phyloP scores from a whole-genome alignment of 257 asterid genomes.

The Solanum gracilifrons region DNA sequence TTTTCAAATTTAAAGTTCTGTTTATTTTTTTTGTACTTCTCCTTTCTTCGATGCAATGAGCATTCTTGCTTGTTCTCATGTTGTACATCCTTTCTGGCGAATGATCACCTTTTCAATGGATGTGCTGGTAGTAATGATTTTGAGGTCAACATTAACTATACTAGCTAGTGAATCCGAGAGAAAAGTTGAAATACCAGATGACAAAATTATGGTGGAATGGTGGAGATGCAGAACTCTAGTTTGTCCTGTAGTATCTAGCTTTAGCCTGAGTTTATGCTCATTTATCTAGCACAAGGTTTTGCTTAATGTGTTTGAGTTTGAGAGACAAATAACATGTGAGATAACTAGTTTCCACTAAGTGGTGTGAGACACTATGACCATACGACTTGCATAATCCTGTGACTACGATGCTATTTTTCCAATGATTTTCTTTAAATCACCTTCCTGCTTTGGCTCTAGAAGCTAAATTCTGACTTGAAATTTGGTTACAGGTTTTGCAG shows the following conservation, averaged over 20 bases:
- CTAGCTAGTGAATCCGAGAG: neutral
- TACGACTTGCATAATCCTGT: neutral
- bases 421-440: neutral
- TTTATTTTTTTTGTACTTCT: neutral
- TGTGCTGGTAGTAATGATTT: neutral
- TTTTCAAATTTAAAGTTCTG: neutral
- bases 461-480: neutral
- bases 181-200: neutral
- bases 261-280: neutral
- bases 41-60: neutral
- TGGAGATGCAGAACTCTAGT: neutral
- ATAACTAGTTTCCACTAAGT: neutral
- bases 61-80: neutral
- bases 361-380: neutral
- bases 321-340: neutral
- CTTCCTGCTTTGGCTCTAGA: neutral
- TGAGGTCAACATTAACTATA: neutral
- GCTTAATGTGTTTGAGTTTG: neutral
- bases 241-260: neutral
- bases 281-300: neutral
- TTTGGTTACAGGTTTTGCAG: conserved; percentile 53
- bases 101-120: neutral
- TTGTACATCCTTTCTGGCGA: neutral
- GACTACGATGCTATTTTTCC: neutral
- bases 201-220: neutral